Percentiles rank a stretch among this genome's conserved stretches.
phyloP scores from a whole-genome alignment of 306 rosid genomes.

The Castanopsis chinensis region DNA sequence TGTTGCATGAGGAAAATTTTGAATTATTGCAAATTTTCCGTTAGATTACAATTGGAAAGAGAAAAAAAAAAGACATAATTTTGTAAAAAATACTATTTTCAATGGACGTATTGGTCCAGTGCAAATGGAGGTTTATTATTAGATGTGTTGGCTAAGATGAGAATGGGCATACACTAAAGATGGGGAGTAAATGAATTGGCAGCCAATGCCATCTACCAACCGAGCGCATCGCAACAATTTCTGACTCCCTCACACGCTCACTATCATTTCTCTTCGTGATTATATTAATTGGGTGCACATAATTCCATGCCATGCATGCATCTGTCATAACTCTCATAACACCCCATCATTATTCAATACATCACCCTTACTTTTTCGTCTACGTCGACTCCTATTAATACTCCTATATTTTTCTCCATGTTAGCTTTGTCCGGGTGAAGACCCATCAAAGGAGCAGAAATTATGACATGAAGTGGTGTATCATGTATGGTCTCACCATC shows the following conservation, averaged over 20 bases:
- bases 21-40: too few species aligned
- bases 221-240: background rate
- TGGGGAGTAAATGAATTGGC: slow-evolving; percentile 24
- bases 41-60: too few species aligned
- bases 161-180: background rate
- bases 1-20: too few species aligned
- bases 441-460: slow-evolving; percentile 10
- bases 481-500: too few species aligned
- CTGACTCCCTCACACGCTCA: slow-evolving; percentile 15
- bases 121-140: too few species aligned
- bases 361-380: slow-evolving; percentile 5
- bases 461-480: too few species aligned
- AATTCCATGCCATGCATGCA: slow-evolving; percentile 25
- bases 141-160: too few species aligned
- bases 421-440: slow-evolving; percentile 25
- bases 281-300: slow-evolving; percentile 31
- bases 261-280: slow-evolving; percentile 6
- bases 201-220: slow-evolving; percentile 16
- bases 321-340: background rate
- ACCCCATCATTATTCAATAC: slow-evolving; percentile 23
- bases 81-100: too few species aligned
- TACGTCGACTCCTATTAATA: slow-evolving; percentile 1
- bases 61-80: too few species aligned
- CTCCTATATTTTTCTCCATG: background rate
- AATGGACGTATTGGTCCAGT: too few species aligned